A percentile compares a stretch with the other conserved stretches of the same genome.
Conservation (phyloP, 352 stramenopile species). For the Phytophthora pisi region DNA sequence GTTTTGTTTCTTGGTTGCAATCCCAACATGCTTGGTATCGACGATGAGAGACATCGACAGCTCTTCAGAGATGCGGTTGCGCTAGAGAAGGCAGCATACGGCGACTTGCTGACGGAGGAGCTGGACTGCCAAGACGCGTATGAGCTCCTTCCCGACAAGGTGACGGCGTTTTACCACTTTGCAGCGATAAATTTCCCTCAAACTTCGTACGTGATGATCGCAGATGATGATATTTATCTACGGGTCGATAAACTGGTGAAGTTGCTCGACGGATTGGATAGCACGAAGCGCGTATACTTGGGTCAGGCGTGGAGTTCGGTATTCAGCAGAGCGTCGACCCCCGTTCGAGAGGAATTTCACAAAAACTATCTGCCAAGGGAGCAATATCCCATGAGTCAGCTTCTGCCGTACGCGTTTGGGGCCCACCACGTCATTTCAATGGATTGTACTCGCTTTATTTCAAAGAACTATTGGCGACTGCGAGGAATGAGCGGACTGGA, state of each 20-base stretch:
- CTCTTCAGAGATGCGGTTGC: slow-evolving; percentile 4
- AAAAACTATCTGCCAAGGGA: slow-evolving; percentile 46
- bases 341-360: slow-evolving; percentile 25
- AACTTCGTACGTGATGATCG: slow-evolving; percentile 51
- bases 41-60: background rate
- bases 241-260: slow-evolving; percentile 27
- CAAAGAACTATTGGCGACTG: slow-evolving; percentile 34
- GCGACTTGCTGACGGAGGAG: slow-evolving; percentile 50
- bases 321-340: background rate
- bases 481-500: slow-evolving; percentile 47
- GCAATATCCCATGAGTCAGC: slow-evolving; percentile 36
- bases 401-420: slow-evolving; percentile 46
- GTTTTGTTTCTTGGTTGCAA: slow-evolving; percentile 16
- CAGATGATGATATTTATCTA: slow-evolving; percentile 67
- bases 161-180: slow-evolving; percentile 51
- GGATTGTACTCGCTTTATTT: slow-evolving; percentile 51
- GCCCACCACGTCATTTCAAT: slow-evolving; percentile 54
- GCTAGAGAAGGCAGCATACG: slow-evolving; percentile 33
- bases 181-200: slow-evolving; percentile 8
- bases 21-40: background rate
- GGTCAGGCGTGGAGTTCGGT: slow-evolving; percentile 6
- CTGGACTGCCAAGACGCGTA: slow-evolving; percentile 58
- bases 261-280: background rate
- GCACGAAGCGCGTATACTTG: slow-evolving; percentile 5
- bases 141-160: slow-evolving; percentile 46